A percentile compares a stretch with the other conserved stretches of the same genome.
Evolutionary conservation across 1,139 yeast species (phyloP).

Genomic region (Wickerhamiella pararugosa): DNA sequence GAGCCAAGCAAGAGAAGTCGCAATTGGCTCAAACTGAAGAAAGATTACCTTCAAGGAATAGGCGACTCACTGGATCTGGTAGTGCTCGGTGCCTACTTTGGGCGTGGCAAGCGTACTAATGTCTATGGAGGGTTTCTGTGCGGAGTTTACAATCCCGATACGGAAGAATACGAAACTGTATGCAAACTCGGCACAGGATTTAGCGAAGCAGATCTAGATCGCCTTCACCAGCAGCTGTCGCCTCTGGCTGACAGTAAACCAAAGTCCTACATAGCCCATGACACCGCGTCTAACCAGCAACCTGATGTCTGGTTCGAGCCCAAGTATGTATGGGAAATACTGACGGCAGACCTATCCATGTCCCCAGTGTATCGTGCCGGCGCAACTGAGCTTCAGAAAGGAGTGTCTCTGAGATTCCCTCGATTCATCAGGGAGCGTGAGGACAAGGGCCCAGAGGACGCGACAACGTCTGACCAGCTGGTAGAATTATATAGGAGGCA

Average conservation of each 20-base stretch:
- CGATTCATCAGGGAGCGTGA: conserved; percentile 74
- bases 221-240: conserved; percentile 43
- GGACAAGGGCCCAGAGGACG: conserved; percentile 79
- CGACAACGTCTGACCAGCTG: conserved; percentile 80
- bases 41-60: conserved; percentile 84
- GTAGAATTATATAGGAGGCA: conserved; percentile 79
- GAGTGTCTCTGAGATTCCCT: conserved; percentile 84
- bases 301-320: conserved; percentile 99
- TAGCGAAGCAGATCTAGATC: conserved; percentile 63
- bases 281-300: conserved; percentile 34
- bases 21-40: conserved; percentile 89
- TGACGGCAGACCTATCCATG: conserved; percentile 85
- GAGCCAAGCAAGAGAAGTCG: conserved; percentile 92
- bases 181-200: conserved; percentile 98
- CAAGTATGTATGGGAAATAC: conserved; percentile 67
- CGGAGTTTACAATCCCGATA: conserved; percentile 78
- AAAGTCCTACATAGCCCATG: conserved; percentile 56
- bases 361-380: conserved; percentile 93
- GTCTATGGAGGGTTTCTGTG: conserved; percentile 85
- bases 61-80: conserved; percentile 93
- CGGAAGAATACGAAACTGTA: conserved; percentile 86
- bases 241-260: conserved; percentile 58
- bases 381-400: conserved; percentile 59
- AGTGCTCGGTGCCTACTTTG: conserved; percentile 87
- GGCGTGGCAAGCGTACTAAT: conserved; percentile 90